Base-by-base conservation (phyloP, 176 grass and related monocot genomes). In the Phoenix dactylifera region DNA sequence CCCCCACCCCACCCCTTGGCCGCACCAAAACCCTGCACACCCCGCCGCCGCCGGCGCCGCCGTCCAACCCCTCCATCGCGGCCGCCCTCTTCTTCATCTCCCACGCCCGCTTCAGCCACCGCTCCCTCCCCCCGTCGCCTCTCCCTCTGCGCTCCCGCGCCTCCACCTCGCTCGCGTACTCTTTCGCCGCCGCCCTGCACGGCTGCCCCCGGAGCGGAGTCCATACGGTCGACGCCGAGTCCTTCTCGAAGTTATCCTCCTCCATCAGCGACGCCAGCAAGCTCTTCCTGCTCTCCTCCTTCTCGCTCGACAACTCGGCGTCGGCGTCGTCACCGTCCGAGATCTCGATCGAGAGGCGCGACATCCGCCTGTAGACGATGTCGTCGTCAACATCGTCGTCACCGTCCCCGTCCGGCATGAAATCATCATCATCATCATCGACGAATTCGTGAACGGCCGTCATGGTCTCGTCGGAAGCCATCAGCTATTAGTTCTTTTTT, bases 41-140 rank as follows among this genome's bases (percentile, higher is more conserved):
- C 68, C 78, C 10, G 72, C 65, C 15, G 68, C 77, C 17, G 73
- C 78, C 25, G 63, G 68, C 4, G 64, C 70, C 54, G 76, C 74
- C 23, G 78, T 64, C 1, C 32, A 39, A 72, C 76, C 62, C 79
- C 58, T 18, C 29, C 59, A 1, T 26, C 5, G 62, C 76, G 64
- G 76, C 55, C 63, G 18, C 80, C 32, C 32, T 39, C 32, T 39
- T 51, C 78, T 81, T 81, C 77, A 68, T 53, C 67, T 81, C 69
- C 81, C 86, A 84, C 74, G 81, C 77, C 20, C 71, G 65, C 74
- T 78, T 74, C 81, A 85, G 76, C 69, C 85, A 84, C 28, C 73
- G 63, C 85, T 89, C 86, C 77, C 77, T 71, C 55, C 58, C 65
- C 54, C 1, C 81, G 65, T 22, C 80, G 76, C 2, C 68, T 51